Conservation (phyloP, 2,329 filamentous ascomycete genomes). For the Calonectria pseudoreteaudii region DNA sequence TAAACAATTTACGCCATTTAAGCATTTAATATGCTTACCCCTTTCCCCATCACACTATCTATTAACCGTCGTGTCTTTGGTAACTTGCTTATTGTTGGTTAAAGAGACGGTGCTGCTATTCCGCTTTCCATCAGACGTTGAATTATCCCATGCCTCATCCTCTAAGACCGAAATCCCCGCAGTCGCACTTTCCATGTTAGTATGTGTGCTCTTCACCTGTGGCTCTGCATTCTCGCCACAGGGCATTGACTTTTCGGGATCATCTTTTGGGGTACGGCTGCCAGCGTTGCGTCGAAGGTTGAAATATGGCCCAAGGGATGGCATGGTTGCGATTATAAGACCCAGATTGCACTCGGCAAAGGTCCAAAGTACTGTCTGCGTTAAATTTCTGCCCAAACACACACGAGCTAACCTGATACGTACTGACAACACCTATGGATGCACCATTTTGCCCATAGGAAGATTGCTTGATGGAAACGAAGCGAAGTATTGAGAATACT, state of each 20-base stretch:
- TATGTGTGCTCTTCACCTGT: neutral
- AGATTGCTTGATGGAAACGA: neutral
- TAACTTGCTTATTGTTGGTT: neutral
- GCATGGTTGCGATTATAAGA: constrained; percentile 33
- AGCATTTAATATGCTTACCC: neutral
- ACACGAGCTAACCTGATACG: neutral
- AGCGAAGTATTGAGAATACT: neutral
- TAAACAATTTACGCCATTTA: neutral
- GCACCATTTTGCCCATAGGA: neutral
- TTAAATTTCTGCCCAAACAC: neutral
- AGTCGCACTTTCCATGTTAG: neutral
- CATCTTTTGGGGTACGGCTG: neutral
- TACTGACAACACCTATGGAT: neutral
- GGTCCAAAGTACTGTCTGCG: constrained; percentile 32
- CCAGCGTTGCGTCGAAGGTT: neutral
- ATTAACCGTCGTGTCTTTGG: neutral
- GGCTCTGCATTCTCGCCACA: neutral
- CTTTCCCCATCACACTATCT: neutral
- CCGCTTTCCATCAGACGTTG: neutral
- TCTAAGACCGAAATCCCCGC: neutral
- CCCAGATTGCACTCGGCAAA: constrained; percentile 28
- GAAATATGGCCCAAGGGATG: constrained; percentile 34
- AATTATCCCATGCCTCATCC: neutral
- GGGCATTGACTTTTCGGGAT: neutral
- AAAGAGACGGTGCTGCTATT: neutral